Evolutionary conservation across 2,329 filamentous ascomycete genomes (phyloP).

Genomic region (Paraphoma sp.): DNA sequence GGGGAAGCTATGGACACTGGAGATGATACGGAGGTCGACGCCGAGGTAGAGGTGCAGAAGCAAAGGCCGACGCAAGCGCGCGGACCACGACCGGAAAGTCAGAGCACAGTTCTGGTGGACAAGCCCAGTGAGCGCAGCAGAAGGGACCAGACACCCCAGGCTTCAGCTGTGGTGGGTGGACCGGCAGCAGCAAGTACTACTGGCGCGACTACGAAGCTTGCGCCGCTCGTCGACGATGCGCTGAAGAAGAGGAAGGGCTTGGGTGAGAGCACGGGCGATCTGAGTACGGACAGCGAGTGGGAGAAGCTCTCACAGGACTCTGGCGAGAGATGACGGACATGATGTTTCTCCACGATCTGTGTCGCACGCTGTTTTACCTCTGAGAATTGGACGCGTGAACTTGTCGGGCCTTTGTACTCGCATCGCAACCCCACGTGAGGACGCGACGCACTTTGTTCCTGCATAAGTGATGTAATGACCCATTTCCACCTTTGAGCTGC

Average conservation of each 20-base stretch:
- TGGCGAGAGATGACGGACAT: conserved; percentile 38
- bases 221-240: conserved; percentile 42
- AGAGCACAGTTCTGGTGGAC: conserved; percentile 46
- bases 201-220: conserved; percentile 37
- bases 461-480: conserved; percentile 8
- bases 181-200: conserved; percentile 33
- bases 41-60: conserved; percentile 42
- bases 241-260: conserved; percentile 54
- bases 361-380: conserved; percentile 4
- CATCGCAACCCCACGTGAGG: conserved; percentile 24
- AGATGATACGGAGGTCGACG: conserved; percentile 55
- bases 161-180: conserved; percentile 13
- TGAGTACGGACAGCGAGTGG: conserved; percentile 95
- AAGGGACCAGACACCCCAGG: conserved; percentile 27
- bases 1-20: conserved; percentile 52
- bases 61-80: conserved; percentile 25
- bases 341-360: conserved; percentile 1
- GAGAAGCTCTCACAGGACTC: conserved; percentile 77
- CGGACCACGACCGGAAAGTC: conserved; percentile 29
- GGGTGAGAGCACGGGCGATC: conserved; percentile 59
- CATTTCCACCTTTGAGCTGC: neutral
- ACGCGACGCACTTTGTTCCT: conserved; percentile 23
- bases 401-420: neutral
- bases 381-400: neutral
- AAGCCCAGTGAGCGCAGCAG: conserved; percentile 22